phyloP scores from a whole-genome alignment of 129 eudicot species.

The Pulicaria dysenterica region DNA sequence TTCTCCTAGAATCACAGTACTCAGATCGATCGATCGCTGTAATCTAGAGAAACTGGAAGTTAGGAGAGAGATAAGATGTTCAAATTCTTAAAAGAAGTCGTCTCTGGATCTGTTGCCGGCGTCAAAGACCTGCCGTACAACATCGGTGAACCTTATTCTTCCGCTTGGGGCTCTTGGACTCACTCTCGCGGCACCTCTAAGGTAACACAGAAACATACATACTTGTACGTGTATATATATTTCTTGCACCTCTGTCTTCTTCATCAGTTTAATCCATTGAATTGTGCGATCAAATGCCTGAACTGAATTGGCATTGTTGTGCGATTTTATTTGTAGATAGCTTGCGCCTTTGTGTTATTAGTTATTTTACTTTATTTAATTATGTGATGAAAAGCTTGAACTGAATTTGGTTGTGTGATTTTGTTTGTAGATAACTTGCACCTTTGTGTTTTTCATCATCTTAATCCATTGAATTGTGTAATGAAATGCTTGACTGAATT shows the following conservation, averaged over 20 bases:
- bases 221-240: too few relatives aligned
- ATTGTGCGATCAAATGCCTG: too few relatives aligned
- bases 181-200: constrained; percentile 83
- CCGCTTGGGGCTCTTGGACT: constrained; percentile 93
- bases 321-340: too few relatives aligned
- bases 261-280: too few relatives aligned
- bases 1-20: constrained; percentile 4
- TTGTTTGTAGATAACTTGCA: too few relatives aligned
- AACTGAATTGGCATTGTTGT: too few relatives aligned
- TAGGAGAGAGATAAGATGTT: constrained; percentile 15
- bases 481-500: constrained; percentile 4
- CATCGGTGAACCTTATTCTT: constrained; percentile 91
- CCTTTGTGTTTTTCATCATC: too few relatives aligned
- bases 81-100: constrained; percentile 62
- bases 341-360: too few relatives aligned
- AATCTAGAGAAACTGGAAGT: constrained; percentile 46
- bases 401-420: too few relatives aligned
- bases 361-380: too few relatives aligned
- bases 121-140: constrained; percentile 82
- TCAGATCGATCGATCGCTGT: constrained; percentile 19
- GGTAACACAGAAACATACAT: constrained; percentile 24
- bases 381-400: too few relatives aligned
- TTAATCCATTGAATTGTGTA: constrained; percentile 23
- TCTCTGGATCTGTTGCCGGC: constrained; percentile 85
- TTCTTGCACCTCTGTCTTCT: too few relatives aligned